Percentiles rank a stretch among this genome's conserved stretches.
phyloP scores from a whole-genome alignment of 2,329 filamentous ascomycete genomes.

The Xylaria multiplex region DNA sequence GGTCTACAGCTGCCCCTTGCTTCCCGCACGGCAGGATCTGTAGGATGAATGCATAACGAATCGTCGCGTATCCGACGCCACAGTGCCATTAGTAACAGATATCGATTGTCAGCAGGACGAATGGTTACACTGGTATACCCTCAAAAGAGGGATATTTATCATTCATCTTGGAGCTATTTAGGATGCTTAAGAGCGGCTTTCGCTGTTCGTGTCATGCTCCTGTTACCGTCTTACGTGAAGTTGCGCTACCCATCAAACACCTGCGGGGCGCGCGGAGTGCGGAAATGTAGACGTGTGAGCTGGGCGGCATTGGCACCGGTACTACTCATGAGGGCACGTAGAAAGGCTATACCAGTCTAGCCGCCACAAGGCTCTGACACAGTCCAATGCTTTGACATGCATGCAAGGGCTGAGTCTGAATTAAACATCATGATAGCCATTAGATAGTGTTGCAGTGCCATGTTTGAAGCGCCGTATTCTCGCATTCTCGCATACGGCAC shows the following conservation, averaged over 20 bases:
- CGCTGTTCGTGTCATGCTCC: slow-evolving; percentile 9
- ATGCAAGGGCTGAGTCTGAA: slow-evolving; percentile 13
- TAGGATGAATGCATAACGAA: slow-evolving; percentile 24
- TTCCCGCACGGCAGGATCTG: slow-evolving; percentile 31
- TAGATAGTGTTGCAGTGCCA: slow-evolving; percentile 1
- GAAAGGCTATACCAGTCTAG: slow-evolving; percentile 17
- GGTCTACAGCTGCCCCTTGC: slow-evolving; percentile 17
- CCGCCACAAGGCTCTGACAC: slow-evolving; percentile 6
- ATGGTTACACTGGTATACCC: slow-evolving; percentile 7
- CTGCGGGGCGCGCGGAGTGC: slow-evolving; percentile 14
- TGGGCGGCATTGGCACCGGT: not conserved
- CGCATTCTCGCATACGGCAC: slow-evolving; percentile 17
- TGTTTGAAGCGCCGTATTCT: slow-evolving; percentile 19
- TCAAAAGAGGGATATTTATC: not conserved
- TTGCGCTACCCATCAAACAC: slow-evolving; percentile 1
- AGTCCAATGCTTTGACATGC: slow-evolving; percentile 3
- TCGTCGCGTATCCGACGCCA: slow-evolving; percentile 7
- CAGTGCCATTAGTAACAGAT: slow-evolving; percentile 12
- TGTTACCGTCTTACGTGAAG: slow-evolving; percentile 14
- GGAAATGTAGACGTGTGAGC: not conserved
- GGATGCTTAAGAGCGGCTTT: slow-evolving; percentile 4
- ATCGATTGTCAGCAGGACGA: slow-evolving; percentile 12
- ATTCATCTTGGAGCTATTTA: not conserved
- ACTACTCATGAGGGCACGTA: not conserved
- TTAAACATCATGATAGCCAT: not conserved